These are phyloP conservation scores for Dactylellina sp. DNA, from an alignment of 2,329 filamentous ascomycete species.

Conservation along the genomic window DNA sequence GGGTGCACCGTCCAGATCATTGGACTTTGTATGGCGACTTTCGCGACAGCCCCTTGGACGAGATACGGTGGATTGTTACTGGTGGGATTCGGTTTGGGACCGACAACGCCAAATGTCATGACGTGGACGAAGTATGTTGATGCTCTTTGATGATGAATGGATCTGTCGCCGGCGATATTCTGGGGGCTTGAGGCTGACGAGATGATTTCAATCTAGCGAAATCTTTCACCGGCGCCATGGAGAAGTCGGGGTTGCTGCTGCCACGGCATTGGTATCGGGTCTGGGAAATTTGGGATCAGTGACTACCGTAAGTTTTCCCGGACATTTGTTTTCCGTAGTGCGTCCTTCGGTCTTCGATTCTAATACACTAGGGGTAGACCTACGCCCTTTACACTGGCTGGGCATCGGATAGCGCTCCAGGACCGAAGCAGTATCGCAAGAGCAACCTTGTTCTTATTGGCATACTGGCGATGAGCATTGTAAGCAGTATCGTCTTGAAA, in stretches of 20 bases:
- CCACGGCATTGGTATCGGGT: slow-evolving; percentile 85
- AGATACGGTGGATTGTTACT: slow-evolving; percentile 89
- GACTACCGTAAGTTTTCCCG: slow-evolving; percentile 68
- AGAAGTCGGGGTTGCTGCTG: slow-evolving; percentile 89
- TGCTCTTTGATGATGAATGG: no score
- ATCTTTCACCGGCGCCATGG: slow-evolving; percentile 90
- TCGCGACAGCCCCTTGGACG: slow-evolving; percentile 77
- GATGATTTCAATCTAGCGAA: slow-evolving; percentile 66
- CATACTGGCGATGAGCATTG: slow-evolving; percentile 81
- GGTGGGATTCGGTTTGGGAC: slow-evolving; percentile 88
- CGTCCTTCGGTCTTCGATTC: background rate
- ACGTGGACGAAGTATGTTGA: slow-evolving; percentile 76
- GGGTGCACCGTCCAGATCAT: slow-evolving; percentile 83
- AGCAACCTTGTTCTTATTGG: slow-evolving; percentile 91
- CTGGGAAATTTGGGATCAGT: slow-evolving; percentile 88
- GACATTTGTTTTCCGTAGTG: background rate
- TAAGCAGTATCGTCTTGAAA: slow-evolving; percentile 63
- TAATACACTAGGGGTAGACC: slow-evolving; percentile 65
- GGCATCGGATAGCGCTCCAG: slow-evolving; percentile 77
- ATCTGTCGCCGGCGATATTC: background rate
- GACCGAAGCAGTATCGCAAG: slow-evolving; percentile 78
- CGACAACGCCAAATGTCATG: slow-evolving; percentile 93
- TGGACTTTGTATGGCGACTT: slow-evolving; percentile 82
- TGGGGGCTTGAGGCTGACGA: background rate
- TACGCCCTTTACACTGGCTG: slow-evolving; percentile 91